Evolutionary conservation across 2,329 filamentous ascomycete species (phyloP), one percentile per base, ranked within the genome.

Genomic region (Ascochyta rabiei): DNA sequence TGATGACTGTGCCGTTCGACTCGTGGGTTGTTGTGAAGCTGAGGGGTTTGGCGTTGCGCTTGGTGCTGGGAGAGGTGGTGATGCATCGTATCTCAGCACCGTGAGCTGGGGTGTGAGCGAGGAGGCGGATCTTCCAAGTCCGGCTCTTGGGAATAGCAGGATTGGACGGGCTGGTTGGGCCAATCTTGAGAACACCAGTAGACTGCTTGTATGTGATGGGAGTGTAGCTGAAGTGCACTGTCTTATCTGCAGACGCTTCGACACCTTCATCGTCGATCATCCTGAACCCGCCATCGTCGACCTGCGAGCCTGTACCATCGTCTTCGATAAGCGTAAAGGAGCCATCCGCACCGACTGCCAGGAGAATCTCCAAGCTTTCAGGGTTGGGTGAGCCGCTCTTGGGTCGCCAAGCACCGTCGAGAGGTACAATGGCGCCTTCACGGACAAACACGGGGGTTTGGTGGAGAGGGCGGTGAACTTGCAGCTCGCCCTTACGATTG

Each of bases 361-460:
- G 59, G 0, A 84, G 67, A 24, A 86, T 67, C 56, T 85, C 81
- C 16, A 85, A 72, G 0, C 65, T 68, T 2, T 70, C 64, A 0
- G 83, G 82, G 43, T 81, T 82, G 0, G 68, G 64, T 1, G 76
- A 78, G 1, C 82, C 83, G 46, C 84, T 84, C 2, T 56, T 61
- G 0, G 81, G 79, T 2, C 68, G 69, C 31, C 60, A 55, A 3
- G 72, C 70, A 1, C 65, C 74, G 52, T 87, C 84, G 0, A 87
- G 72, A 0, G 84, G 82, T 6, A 88, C 73, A 49, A 88, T 86
- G 12, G 84, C 75, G 0, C 86, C 86, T 64, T 86, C 80, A 0
- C 70, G 71, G 1, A 82, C 79, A 13, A 88, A 74, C 0, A 86
- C 81, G 0, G 86, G 86, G 28, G 80, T 76, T 21, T 77, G 68